Percentiles rank a stretch among this genome's conserved stretches.
Conservation (phyloP, 2,329 filamentous ascomycete species). For the Diaporthe australafricana region DNA sequence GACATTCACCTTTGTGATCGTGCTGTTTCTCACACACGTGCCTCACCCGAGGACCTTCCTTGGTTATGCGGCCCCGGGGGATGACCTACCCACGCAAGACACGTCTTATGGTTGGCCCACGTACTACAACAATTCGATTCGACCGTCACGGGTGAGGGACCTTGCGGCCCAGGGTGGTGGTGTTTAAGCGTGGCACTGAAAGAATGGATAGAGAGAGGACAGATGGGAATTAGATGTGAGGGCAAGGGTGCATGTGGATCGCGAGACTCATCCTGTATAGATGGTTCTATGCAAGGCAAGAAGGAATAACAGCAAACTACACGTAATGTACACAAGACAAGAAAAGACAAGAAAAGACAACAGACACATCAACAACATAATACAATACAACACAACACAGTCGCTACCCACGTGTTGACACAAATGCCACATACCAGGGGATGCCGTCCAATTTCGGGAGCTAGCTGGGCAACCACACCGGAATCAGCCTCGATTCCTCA, state of each 20-base stretch:
- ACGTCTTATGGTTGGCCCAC: slow-evolving; percentile 4
- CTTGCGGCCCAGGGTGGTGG: not conserved
- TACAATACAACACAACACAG: not conserved
- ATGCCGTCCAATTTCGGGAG: not conserved
- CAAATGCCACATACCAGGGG: not conserved
- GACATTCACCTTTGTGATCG: slow-evolving; percentile 42
- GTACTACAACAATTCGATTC: slow-evolving; percentile 18
- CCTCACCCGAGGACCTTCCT: slow-evolving; percentile 36
- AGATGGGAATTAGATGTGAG: not conserved
- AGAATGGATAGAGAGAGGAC: not conserved
- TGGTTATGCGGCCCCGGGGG: not conserved
- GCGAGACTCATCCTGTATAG: not conserved
- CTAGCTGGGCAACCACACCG: not conserved
- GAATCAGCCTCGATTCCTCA: slow-evolving; percentile 14
- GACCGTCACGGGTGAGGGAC: slow-evolving; percentile 8
- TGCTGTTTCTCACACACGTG: slow-evolving; percentile 39
- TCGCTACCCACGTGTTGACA: not conserved
- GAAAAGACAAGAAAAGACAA: not conserved
- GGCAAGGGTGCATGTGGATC: too few species aligned
- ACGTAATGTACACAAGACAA: not conserved
- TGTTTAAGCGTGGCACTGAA: not conserved
- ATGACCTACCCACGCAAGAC: not conserved
- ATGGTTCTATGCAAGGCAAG: not conserved
- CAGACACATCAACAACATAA: not conserved
- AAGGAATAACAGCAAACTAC: not conserved